Base-by-base conservation (phyloP, 768 basidiomycete species). In the Calocybe cyanea region DNA sequence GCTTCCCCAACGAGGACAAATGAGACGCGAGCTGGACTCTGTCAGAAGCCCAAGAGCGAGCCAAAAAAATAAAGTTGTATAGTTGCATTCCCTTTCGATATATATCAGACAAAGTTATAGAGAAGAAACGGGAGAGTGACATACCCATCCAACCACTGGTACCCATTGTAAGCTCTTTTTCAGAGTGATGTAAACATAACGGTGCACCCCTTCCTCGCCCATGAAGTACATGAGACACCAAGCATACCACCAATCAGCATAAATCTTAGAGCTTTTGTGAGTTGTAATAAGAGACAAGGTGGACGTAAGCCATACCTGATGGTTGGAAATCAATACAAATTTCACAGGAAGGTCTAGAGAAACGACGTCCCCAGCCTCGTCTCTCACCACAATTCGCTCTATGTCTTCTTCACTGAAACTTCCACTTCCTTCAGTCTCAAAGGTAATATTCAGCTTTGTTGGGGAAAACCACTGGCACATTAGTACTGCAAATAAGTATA, bases 41-140 rank as follows among this genome's bases (percentile, higher is more conserved):
- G 62, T 97, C 94, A 15, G 88, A 81, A 1, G 86, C 85, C 94
- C 92, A 95, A 17, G 87, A 91, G 28, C 93, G 83, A 14, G 85
- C 81, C 18, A 97, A 77, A 64, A 97, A 97, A 48, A 97, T 92
- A 65, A 98, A 98, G 48, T 83, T 75, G 66, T 82, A 96, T 69
- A 92, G 85, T 77, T 88, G 92, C 92, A 96, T 97, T 46, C 79
- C 87, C 89, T 91, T n/a, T 31, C n/a, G 7, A 18, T 30, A 18
- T 17, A 37, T 43, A 18, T 43, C 45, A 46, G 49, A 17, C 9
- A 36, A 42, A 31, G 41, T 33, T 13, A 34, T 44, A 32, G 23
- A 37, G 34, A 35, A n/a, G n/a, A 23, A 2, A 11, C 35, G 3
- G 1, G n/a, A 19, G 19, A 14, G 24, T 21, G 23, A 38, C 40